Evolutionary conservation across 2,329 filamentous ascomycete species (phyloP).

Genomic region (Podosphaera xanthii): DNA sequence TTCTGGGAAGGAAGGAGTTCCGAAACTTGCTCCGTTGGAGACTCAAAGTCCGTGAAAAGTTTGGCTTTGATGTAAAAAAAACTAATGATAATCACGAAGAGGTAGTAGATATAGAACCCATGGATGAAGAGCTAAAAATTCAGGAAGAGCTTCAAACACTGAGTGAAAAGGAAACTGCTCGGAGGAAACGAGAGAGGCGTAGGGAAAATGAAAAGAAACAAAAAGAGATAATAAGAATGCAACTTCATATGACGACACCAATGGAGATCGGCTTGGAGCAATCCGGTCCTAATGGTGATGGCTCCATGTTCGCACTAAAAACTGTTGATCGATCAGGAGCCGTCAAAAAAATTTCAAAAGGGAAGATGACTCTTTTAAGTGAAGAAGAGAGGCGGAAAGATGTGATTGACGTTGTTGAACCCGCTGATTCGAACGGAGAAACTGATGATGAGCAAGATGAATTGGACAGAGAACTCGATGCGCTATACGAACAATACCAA

Average conservation of each 20-base stretch:
- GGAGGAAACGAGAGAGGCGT: slow-evolving; percentile 63
- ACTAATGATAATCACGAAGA: slow-evolving; percentile 30
- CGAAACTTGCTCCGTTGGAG: slow-evolving; percentile 77
- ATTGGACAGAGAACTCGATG: slow-evolving; percentile 67
- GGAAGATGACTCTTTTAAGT: slow-evolving; percentile 51
- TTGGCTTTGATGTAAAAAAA: slow-evolving; percentile 58
- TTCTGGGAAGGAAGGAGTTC: slow-evolving; percentile 86
- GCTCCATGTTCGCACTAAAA: slow-evolving; percentile 72
- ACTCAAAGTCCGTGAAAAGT: slow-evolving; percentile 68
- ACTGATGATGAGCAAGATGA: slow-evolving; percentile 61
- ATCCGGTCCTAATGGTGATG: slow-evolving; percentile 51
- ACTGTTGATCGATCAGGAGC: slow-evolving; percentile 54
- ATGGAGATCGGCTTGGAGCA: slow-evolving; percentile 93
- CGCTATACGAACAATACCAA: slow-evolving; percentile 68
- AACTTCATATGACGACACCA: slow-evolving; percentile 88
- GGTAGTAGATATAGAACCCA: slow-evolving; percentile 60
- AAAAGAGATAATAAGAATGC: slow-evolving; percentile 85
- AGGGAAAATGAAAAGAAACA: slow-evolving; percentile 86
- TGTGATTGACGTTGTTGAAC: slow-evolving; percentile 27
- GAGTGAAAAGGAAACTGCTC: slow-evolving; percentile 52
- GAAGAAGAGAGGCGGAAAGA: slow-evolving; percentile 33
- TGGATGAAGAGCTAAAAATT: slow-evolving; percentile 86
- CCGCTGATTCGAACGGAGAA: slow-evolving; percentile 28
- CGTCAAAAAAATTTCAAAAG: slow-evolving; percentile 44
- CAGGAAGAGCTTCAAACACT: slow-evolving; percentile 70